These are phyloP conservation scores for Naganishia randhawae DNA, from an alignment of 768 basidiomycete genomes.

Conservation along the genomic window DNA sequence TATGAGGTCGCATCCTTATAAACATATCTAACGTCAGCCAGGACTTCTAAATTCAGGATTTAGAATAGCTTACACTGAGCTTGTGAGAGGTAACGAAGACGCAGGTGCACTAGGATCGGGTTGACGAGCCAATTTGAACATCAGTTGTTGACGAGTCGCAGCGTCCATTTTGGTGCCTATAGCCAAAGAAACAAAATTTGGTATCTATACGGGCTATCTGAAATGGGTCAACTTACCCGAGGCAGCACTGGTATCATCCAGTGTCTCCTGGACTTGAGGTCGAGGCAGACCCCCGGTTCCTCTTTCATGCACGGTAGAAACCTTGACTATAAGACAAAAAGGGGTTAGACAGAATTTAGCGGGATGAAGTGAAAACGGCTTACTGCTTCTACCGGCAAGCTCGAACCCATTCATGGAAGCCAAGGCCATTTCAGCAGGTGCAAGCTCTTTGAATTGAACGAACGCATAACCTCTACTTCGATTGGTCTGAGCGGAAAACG, in stretches of 20 bases:
- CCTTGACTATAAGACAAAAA: constrained; percentile 43
- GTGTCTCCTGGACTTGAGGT: constrained; percentile 33
- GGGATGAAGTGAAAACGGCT: constrained; percentile 38
- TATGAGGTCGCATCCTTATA: constrained; percentile 67
- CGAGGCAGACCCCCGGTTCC: constrained; percentile 56
- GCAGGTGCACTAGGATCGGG: constrained; percentile 52
- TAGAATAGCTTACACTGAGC: neutral
- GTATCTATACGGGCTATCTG: neutral
- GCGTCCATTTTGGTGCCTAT: constrained; percentile 74
- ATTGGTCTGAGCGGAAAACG: constrained; percentile 60
- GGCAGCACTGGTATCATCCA: constrained; percentile 68
- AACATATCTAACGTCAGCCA: neutral
- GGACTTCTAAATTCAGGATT: neutral
- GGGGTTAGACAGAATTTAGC: neutral
- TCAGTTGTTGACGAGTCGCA: constrained; percentile 96
- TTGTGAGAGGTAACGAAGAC: constrained; percentile 16
- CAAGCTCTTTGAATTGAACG: constrained; percentile 90
- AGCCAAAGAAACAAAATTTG: neutral
- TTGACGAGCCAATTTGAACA: constrained; percentile 97
- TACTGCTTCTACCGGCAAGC: constrained; percentile 85
- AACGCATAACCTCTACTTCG: constrained; percentile 97
- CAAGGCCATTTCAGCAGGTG: constrained; percentile 92
- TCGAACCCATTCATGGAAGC: constrained; percentile 99
- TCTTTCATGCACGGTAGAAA: constrained; percentile 89
- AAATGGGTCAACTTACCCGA: constrained; percentile 56